These are phyloP conservation scores for Mychonastes homosphaera DNA, from an alignment of 139 green algal species.

Conservation along the genomic window DNA sequence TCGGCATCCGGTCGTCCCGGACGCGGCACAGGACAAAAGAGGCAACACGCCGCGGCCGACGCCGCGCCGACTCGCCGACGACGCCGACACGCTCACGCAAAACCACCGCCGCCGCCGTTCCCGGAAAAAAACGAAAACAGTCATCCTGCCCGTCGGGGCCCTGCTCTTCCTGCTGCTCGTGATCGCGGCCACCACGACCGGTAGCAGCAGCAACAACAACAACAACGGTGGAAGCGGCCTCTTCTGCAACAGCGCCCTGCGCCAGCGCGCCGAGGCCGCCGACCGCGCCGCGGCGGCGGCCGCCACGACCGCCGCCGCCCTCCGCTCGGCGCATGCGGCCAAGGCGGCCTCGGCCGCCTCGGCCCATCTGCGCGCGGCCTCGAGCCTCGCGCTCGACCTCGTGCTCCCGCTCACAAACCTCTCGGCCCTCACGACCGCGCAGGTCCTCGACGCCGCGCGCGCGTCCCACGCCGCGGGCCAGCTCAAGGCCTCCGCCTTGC, in stretches of 20 bases:
- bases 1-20: not conserved
- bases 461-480: not conserved
- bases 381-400: not conserved
- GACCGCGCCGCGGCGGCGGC: not conserved
- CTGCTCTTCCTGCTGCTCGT: constrained; percentile 1
- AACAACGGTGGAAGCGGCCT: not conserved
- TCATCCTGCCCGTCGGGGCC: constrained; percentile 1
- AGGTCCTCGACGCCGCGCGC: not conserved
- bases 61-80: not conserved
- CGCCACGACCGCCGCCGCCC: not conserved
- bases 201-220: not conserved
- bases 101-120: no score
- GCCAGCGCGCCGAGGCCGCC: not conserved
- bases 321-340: not conserved
- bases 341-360: not conserved
- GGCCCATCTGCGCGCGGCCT: not conserved
- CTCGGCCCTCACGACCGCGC: not conserved
- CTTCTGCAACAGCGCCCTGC: not conserved
- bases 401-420: constrained; percentile 9
- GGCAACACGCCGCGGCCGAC: not conserved
- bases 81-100: no score
- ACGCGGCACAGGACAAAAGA: not conserved
- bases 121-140: no score
- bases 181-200: not conserved
- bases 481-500: not conserved